Conservation (phyloP, 192 early-diverging fungal species). For the Coemansia sp. region DNA sequence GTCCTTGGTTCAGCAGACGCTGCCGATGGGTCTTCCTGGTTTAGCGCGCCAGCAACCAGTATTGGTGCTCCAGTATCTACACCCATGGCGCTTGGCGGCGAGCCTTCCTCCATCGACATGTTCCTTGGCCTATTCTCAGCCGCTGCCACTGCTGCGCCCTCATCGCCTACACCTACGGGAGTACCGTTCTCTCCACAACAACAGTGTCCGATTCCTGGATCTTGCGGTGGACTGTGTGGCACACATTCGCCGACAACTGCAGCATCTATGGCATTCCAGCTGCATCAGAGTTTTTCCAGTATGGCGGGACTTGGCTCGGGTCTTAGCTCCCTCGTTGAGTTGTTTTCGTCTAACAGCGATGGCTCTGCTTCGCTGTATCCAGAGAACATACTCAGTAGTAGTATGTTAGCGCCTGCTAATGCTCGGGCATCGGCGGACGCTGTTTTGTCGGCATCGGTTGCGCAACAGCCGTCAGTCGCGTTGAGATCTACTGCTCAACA, state of each 20-base stretch:
- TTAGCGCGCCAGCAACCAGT: neutral
- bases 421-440: neutral
- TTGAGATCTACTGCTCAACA: neutral
- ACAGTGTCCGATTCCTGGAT: slow-evolving; percentile 20
- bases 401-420: slow-evolving; percentile 24
- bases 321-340: slow-evolving; percentile 29
- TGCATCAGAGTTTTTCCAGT: slow-evolving; percentile 23
- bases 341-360: slow-evolving; percentile 36
- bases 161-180: neutral
- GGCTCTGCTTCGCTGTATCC: slow-evolving; percentile 35
- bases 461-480: neutral
- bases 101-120: neutral
- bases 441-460: neutral
- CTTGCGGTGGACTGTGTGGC: slow-evolving; percentile 34
- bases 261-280: slow-evolving; percentile 16
- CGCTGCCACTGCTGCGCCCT: neutral
- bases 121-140: slow-evolving; percentile 2
- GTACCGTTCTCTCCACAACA: slow-evolving; percentile 1
- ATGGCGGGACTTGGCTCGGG: slow-evolving; percentile 41
- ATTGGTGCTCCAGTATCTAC: neutral
- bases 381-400: slow-evolving; percentile 37
- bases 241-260: slow-evolving; percentile 29
- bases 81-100: neutral
- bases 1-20: neutral
- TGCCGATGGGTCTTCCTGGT: neutral